Evolutionary conservation across 1,139 yeast genomes (phyloP), one percentile per base, ranked within the genome.

Genomic region (Magnusiomyces magnusii): DNA sequence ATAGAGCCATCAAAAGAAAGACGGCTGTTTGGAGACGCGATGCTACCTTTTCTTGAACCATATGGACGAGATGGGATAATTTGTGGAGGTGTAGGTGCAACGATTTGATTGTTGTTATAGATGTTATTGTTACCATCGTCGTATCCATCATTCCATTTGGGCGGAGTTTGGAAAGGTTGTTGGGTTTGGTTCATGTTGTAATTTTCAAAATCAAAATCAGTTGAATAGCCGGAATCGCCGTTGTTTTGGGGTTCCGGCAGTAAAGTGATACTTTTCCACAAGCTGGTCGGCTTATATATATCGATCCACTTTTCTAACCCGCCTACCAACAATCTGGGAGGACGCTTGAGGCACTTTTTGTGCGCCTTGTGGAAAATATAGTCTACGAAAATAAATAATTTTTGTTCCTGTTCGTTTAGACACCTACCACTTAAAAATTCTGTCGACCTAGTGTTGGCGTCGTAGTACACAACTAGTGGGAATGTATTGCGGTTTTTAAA

Each of bases 391-490:
- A 63, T 59, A 28, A 61, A 62, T 58, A 69, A 44, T 2, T 63
- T 61, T 51, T 61, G 51, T 31, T 60, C 61, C 53, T 60, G 65
- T 23, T 62, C 58, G 53, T 63, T 67, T 15, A 56, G 54, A n/a
- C 53, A 51, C 1, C 63, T 62, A 34, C 64, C 66, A 3, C 62
- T 62, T n/a, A 62, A 66, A 64, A 31, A 62, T 1, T 61, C 63
- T 31, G 60, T 59, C 23, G 65, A 49, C 17, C 61, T 56, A 10
- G 71, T 62, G 51, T 62, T 62, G 28, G 66, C 64, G 62, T 88
- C 86, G 69, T 87, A 89, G 15, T 85, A 69, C 2, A 89, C 84
- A 2, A 91, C 75, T 53, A 81, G 73, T 57, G 84, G 87, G 68
- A 79, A 89, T 49, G 75, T 71, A 62, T 77, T 73, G 64, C 95